Evolutionary conservation across 2,329 filamentous ascomycete genomes (phyloP), one percentile per base, ranked within the genome.

Genomic region (Epichloe amarillans): DNA sequence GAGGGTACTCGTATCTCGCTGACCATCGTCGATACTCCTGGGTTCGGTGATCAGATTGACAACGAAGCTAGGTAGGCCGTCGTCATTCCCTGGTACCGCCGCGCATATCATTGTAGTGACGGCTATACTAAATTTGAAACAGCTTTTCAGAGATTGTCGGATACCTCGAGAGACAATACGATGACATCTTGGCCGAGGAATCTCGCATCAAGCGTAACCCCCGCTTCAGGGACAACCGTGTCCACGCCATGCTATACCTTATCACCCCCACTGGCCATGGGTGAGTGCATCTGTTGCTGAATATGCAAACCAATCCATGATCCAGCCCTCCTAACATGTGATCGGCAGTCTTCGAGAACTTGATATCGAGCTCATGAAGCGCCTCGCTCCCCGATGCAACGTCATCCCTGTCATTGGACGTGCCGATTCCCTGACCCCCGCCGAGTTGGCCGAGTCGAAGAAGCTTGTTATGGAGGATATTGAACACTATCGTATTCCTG

Each of bases 191-290:
- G 62, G 91, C 93, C 56, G 91, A 97, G 75, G 93, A 98, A 76
- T 97, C 93, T 64, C 88, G 93, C 77, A 98, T 98, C 79, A 98
- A 98, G 87, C 93, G 93, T 89, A 98, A 98, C 77, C 93, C 93
- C 62, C 84, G 93, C 65, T 98, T 98, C 85, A 85, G 93, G 66
- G 93, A 98, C 75, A 97, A 98, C 76, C 88, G 93, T 75, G 88
- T 98, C 46, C 93, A 98, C 67, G 93, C 90, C 60, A 83, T 98
- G 69, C 84, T 98, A 63, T 98, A 98, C 80, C 98, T 98, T 71
- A 97, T 98, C 77, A 95, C 93, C 58, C 93, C 93, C 46, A 98
- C 93, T 55, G 93, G 93, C 63, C 89, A 96, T 69, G 90, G 86
- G 86, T 89, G 76, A 64, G 80, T 58, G 12, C 38, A 19, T n/a